Conservation (phyloP, 2,329 filamentous ascomycete genomes). For the Arthrobotrys pseudoclavata region DNA sequence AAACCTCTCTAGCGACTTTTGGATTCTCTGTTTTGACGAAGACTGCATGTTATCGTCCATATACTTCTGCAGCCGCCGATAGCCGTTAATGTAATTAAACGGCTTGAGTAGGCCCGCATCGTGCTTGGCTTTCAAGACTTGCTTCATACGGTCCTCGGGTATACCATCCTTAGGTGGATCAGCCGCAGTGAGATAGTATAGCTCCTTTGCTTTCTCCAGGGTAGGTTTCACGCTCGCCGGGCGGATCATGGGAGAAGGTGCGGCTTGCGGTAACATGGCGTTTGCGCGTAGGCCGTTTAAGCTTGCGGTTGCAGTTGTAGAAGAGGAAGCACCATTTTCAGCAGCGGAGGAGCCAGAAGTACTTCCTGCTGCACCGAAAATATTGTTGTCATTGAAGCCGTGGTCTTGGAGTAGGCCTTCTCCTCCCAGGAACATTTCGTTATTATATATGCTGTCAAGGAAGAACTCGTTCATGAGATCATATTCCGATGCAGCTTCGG, state of each 20-base stretch:
- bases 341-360: constrained; percentile 52
- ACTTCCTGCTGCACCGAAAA: constrained; percentile 54
- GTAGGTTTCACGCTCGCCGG: constrained; percentile 59
- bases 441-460: constrained; percentile 75
- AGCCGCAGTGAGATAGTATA: constrained; percentile 94
- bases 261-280: constrained; percentile 58
- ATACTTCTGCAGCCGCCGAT: constrained; percentile 88
- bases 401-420: constrained; percentile 65
- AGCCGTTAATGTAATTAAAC: constrained; percentile 98
- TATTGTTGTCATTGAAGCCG: constrained; percentile 55
- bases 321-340: constrained; percentile 50
- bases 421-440: constrained; percentile 83
- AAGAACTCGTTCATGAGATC: constrained; percentile 93
- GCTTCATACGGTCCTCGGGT: constrained; percentile 94
- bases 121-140: constrained; percentile 93
- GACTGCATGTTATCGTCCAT: constrained; percentile 90
- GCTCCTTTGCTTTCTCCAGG: constrained; percentile 76
- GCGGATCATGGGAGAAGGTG: constrained; percentile 56
- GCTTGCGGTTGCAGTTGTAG: constrained; percentile 50
- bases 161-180: constrained; percentile 84
- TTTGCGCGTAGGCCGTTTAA: constrained; percentile 61
- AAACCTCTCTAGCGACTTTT: constrained; percentile 91
- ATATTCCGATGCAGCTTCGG: constrained; percentile 96
- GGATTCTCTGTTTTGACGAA: constrained; percentile 87
- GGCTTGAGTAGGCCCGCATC: constrained; percentile 94